Evolutionary conservation across 306 rosid species (phyloP).

Genomic region (Prunus mume): DNA sequence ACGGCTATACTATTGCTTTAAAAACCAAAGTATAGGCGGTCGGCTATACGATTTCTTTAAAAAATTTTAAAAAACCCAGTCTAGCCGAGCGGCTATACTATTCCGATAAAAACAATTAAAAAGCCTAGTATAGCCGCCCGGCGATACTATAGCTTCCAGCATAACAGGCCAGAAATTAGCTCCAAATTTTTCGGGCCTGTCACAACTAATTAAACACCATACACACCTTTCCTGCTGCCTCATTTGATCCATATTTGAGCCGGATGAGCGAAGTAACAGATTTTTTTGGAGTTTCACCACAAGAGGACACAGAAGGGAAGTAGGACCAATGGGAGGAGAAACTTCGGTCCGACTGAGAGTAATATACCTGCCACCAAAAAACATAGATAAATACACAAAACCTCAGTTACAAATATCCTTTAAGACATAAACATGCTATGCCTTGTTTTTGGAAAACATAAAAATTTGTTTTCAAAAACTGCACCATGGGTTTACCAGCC

Average conservation of each 20-base stretch:
- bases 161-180: slow-evolving; percentile 2
- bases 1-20: too few relatives aligned
- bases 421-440: background rate
- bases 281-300: slow-evolving; percentile 58
- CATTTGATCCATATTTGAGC: slow-evolving; percentile 69
- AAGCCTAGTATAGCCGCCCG: too few relatives aligned
- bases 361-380: slow-evolving; percentile 56
- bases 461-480: background rate
- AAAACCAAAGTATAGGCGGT: too few relatives aligned
- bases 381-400: background rate
- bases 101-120: too few relatives aligned
- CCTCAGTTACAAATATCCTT: background rate
- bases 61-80: too few relatives aligned
- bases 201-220: background rate
- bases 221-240: slow-evolving; percentile 87
- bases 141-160: background rate
- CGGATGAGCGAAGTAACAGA: slow-evolving; percentile 58
- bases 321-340: slow-evolving; percentile 45
- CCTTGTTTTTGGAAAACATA: background rate
- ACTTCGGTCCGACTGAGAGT: slow-evolving; percentile 63
- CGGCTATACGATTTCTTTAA: too few relatives aligned
- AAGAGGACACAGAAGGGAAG: slow-evolving; percentile 56
- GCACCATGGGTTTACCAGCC: background rate
- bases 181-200: background rate
- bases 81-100: too few relatives aligned